These are phyloP conservation scores for Phellopilus nigrolimitatus DNA, from an alignment of 1,284 basidiomycete genomes.

Conservation along the genomic window DNA sequence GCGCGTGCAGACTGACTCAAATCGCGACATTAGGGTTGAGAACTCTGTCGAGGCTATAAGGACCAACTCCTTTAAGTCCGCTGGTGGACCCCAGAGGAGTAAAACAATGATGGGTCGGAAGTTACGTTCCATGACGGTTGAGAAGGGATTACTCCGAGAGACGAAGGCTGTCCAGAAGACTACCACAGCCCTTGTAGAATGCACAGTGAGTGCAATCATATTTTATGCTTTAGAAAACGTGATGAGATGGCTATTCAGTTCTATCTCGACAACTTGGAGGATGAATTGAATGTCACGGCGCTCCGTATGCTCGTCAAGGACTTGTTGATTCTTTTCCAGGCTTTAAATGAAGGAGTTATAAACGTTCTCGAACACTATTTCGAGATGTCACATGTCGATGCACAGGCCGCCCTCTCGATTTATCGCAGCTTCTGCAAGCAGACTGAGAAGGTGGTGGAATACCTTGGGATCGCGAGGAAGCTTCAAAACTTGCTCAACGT, in stretches of 20 bases:
- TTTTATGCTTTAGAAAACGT: not conserved
- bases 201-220: slow-evolving; percentile 59
- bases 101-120: slow-evolving; percentile 81
- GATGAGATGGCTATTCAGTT: too few species aligned
- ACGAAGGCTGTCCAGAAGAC: slow-evolving; percentile 88
- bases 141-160: slow-evolving; percentile 92
- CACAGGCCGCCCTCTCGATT: slow-evolving; percentile 78
- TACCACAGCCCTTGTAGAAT: slow-evolving; percentile 84
- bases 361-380: slow-evolving; percentile 98
- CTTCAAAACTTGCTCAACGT: slow-evolving; percentile 91
- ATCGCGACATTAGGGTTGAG: slow-evolving; percentile 74
- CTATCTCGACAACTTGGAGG: slow-evolving; percentile 89
- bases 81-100: slow-evolving; percentile 46
- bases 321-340: slow-evolving; percentile 91
- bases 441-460: slow-evolving; percentile 93
- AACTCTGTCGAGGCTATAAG: slow-evolving; percentile 54
- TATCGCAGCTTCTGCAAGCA: slow-evolving; percentile 96
- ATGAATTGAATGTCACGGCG: slow-evolving; percentile 87
- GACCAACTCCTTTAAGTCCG: slow-evolving; percentile 30
- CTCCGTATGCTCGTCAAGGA: slow-evolving; percentile 97
- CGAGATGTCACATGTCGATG: slow-evolving; percentile 95
- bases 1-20: slow-evolving; percentile 83
- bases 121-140: slow-evolving; percentile 87
- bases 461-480: slow-evolving; percentile 88
- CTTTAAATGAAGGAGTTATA: slow-evolving; percentile 96